A percentile compares a stretch with the other conserved stretches of the same genome.
phyloP scores from a whole-genome alignment of 164 flowering plant genomes.

The Hamamelis virginiana region DNA sequence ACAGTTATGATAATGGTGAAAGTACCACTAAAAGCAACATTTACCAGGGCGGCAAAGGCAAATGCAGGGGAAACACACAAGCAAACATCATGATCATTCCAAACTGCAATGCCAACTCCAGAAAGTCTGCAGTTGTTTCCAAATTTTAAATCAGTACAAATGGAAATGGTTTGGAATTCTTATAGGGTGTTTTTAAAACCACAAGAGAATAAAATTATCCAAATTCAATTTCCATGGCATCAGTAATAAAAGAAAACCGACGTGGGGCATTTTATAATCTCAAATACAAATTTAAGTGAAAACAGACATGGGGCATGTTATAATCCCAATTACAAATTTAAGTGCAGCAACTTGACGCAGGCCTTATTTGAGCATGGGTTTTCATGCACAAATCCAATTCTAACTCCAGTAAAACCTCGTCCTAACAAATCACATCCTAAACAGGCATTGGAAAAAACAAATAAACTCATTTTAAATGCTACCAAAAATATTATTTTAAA shows the following conservation, averaged over 20 bases:
- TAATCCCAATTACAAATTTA: too few relatives aligned
- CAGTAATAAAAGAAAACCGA: too few relatives aligned
- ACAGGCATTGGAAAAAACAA: not conserved
- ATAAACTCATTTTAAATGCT: not conserved
- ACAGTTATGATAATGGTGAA: not conserved
- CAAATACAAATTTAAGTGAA: too few relatives aligned
- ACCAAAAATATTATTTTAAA: not conserved
- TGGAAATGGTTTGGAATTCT: not conserved
- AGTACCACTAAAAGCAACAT: constrained; percentile 1
- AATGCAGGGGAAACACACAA: constrained; percentile 95
- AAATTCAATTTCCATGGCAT: not conserved
- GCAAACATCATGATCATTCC: constrained; percentile 99
- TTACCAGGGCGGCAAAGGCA: constrained; percentile 75
- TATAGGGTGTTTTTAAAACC: not conserved
- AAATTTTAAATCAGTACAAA: not conserved
- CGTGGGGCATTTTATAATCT: too few relatives aligned
- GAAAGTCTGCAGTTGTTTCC: constrained; percentile 58
- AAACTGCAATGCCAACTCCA: constrained; percentile 88
- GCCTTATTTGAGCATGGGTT: too few relatives aligned
- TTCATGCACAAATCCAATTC: too few relatives aligned
- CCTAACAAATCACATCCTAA: not conserved
- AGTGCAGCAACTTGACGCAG: too few relatives aligned
- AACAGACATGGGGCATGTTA: too few relatives aligned
- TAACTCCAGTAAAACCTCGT: too few relatives aligned
- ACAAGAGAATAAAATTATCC: not conserved